Evolutionary conservation across 2,329 filamentous ascomycete genomes (phyloP).

Genomic region (Falciphora oryzae): DNA sequence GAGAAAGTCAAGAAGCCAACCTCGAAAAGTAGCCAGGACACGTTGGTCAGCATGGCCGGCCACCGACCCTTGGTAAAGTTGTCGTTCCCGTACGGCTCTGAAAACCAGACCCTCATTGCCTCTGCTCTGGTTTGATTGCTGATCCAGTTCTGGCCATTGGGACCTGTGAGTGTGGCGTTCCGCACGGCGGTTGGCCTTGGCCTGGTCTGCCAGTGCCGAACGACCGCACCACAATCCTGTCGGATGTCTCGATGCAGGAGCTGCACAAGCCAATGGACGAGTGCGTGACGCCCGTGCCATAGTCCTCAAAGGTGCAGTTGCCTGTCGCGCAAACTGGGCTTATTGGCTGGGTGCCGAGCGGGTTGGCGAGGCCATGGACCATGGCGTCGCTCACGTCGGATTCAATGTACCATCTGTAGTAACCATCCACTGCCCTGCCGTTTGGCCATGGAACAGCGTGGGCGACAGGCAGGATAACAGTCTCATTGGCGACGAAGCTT

Average conservation of each 20-base stretch:
- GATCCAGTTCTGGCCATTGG: not conserved
- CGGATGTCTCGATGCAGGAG: constrained; percentile 4
- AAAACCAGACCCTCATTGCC: too few relatives aligned
- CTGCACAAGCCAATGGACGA: constrained; percentile 6
- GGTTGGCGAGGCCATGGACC: not conserved
- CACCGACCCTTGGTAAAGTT: not conserved
- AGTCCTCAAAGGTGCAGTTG: constrained; percentile 3
- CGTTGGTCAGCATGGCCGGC: not conserved
- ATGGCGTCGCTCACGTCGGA: not conserved
- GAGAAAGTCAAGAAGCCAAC: too few relatives aligned
- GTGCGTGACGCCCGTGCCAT: constrained; percentile 6
- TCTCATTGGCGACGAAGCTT: not conserved
- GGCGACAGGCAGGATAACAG: not conserved
- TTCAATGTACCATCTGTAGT: not conserved
- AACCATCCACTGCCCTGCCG: not conserved
- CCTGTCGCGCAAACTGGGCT: not conserved
- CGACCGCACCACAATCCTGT: not conserved
- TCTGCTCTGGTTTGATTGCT: not conserved
- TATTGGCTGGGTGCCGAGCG: not conserved
- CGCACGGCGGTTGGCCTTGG: not conserved
- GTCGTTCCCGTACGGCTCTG: not conserved
- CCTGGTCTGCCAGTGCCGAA: not conserved
- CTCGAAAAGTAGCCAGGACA: not conserved
- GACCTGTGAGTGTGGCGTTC: not conserved
- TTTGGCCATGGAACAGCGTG: not conserved